phyloP scores from a whole-genome alignment of 202 grass and related monocot genomes.

The Panicum virgatum region DNA sequence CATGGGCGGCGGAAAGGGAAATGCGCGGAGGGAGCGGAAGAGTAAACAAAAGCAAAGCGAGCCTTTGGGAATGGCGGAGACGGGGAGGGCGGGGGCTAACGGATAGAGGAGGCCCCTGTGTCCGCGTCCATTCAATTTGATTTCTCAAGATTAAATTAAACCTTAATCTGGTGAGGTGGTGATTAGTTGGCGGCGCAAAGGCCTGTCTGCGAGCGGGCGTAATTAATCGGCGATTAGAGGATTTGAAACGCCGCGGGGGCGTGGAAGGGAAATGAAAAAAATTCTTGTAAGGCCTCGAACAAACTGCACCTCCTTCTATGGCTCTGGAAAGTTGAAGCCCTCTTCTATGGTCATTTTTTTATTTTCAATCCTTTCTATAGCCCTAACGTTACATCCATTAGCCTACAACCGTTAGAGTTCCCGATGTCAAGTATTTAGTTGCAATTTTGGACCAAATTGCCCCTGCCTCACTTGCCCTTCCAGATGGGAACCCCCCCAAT shows the following conservation, averaged over 20 bases:
- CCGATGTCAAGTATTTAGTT: too few relatives aligned
- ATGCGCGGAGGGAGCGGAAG: not conserved
- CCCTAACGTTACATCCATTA: too few relatives aligned
- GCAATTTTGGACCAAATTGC: too few relatives aligned
- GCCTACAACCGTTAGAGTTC: too few relatives aligned
- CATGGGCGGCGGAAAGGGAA: slow-evolving; percentile 23
- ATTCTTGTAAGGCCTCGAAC: too few relatives aligned
- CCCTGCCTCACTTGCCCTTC: too few relatives aligned
- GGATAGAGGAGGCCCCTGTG: slow-evolving; percentile 27
- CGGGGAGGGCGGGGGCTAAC: slow-evolving; percentile 35
- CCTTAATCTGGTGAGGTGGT: not conserved
- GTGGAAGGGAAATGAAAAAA: too few relatives aligned
- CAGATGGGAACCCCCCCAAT: too few relatives aligned
- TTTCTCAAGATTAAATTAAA: slow-evolving; percentile 1
- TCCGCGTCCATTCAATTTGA: slow-evolving; percentile 14
- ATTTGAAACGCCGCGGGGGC: not conserved
- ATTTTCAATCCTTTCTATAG: too few relatives aligned
- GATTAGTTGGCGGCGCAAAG: not conserved
- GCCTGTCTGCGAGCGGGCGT: not conserved
- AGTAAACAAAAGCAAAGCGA: slow-evolving; percentile 10
- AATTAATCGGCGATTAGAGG: slow-evolving; percentile 13
- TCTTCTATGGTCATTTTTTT: too few relatives aligned
- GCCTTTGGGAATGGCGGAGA: slow-evolving; percentile 50
- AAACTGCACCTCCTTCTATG: too few relatives aligned
- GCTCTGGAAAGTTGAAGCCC: too few relatives aligned